Evolutionary conservation across 441 rosid species (phyloP).

Genomic region (Pelargonium cotyledonis): DNA sequence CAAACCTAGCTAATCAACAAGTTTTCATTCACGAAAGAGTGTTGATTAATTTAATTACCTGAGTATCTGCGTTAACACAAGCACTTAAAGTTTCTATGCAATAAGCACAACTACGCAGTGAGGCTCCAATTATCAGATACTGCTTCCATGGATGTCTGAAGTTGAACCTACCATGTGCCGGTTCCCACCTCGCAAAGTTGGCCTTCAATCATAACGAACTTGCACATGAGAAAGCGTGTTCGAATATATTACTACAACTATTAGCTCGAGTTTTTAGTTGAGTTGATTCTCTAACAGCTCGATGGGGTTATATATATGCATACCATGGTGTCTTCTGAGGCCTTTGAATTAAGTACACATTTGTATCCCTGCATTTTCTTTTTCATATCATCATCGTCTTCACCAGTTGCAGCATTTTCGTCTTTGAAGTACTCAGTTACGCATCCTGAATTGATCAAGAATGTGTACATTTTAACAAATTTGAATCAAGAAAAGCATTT

Average conservation of each 20-base stretch:
- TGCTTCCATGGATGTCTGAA: constrained; percentile 63
- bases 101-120: constrained; percentile 48
- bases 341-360: constrained; percentile 56
- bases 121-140: constrained; percentile 48
- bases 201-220: constrained; percentile 27
- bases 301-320: not conserved
- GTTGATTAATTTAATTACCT: constrained; percentile 41
- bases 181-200: constrained; percentile 60
- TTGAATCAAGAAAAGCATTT: not conserved
- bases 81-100: constrained; percentile 43
- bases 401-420: constrained; percentile 11
- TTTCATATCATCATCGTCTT: constrained; percentile 24
- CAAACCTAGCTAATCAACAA: not conserved
- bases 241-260: too few species aligned
- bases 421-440: constrained; percentile 35
- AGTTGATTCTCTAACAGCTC: not conserved
- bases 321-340: constrained; percentile 56
- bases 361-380: constrained; percentile 36
- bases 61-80: constrained; percentile 33
- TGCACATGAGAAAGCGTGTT: too few species aligned
- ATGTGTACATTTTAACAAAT: too few species aligned
- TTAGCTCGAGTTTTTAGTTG: too few species aligned
- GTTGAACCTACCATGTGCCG: constrained; percentile 50
- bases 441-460: constrained; percentile 34
- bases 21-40: not conserved